phyloP scores from a whole-genome alignment of 352 stramenopile species.

The Globisporangium okanoganense region DNA sequence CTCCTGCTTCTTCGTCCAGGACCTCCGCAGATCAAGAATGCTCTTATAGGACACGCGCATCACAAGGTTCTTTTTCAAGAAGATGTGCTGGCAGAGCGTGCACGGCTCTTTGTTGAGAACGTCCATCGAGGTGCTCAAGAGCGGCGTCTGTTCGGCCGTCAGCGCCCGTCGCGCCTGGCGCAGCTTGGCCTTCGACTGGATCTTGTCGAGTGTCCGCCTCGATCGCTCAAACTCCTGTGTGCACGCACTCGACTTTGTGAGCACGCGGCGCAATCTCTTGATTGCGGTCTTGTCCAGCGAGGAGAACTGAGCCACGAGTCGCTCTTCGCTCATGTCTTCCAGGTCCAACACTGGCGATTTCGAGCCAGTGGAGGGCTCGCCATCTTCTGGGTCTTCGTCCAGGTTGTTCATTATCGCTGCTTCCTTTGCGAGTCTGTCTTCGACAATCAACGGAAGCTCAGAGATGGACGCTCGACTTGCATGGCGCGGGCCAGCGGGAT shows the following conservation, averaged over 20 bases:
- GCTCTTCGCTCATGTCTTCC: constrained; percentile 59
- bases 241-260: constrained; percentile 51
- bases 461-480: constrained; percentile 15
- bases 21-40: constrained; percentile 48
- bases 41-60: constrained; percentile 65
- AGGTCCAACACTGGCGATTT: constrained; percentile 23
- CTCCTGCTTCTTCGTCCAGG: constrained; percentile 22
- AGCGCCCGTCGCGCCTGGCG: constrained; percentile 31
- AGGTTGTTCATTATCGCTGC: constrained; percentile 2
- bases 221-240: constrained; percentile 55
- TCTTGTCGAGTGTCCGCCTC: constrained; percentile 48
- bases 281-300: constrained; percentile 46
- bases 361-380: not conserved
- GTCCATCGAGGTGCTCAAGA: constrained; percentile 50
- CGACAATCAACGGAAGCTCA: constrained; percentile 26
- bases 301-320: constrained; percentile 39
- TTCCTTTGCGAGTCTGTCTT: constrained; percentile 13
- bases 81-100: constrained; percentile 50
- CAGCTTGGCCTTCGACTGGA: constrained; percentile 37
- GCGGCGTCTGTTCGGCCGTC: constrained; percentile 35
- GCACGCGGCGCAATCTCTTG: constrained; percentile 55
- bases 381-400: constrained; percentile 13
- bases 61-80: constrained; percentile 49
- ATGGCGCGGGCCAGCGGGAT: constrained; percentile 4
- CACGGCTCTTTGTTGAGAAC: constrained; percentile 49